A percentile compares a stretch with the other conserved stretches of the same genome.
Conservation (phyloP, 768 basidiomycete species). For the Russula sp. region DNA sequence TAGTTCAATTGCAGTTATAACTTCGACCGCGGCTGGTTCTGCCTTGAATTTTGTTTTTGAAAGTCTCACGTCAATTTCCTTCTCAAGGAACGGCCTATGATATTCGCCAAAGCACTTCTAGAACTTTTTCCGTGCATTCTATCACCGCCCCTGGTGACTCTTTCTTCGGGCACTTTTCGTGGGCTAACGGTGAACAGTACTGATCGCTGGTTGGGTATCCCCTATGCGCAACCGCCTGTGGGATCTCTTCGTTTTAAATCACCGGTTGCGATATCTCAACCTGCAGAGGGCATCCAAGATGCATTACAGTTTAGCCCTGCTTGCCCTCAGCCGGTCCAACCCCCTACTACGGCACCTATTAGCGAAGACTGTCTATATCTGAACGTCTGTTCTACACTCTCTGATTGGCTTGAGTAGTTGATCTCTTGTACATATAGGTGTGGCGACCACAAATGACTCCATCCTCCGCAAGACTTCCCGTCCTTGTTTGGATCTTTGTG, state of each 20-base stretch:
- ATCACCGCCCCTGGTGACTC: constrained; percentile 32
- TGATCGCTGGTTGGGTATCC: constrained; percentile 57
- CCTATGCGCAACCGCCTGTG: constrained; percentile 51
- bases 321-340: constrained; percentile 40
- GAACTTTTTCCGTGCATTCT: not conserved
- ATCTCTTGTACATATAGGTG: constrained; percentile 23
- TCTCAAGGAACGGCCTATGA: not conserved
- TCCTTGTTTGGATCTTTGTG: constrained; percentile 35
- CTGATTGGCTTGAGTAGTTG: not conserved
- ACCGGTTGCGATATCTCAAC: constrained; percentile 38
- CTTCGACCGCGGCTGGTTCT: too few relatives aligned
- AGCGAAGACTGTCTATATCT: constrained; percentile 52
- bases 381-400: constrained; percentile 35
- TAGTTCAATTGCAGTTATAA: too few relatives aligned
- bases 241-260: constrained; percentile 53
- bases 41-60: too few relatives aligned
- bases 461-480: constrained; percentile 28
- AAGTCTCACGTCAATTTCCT: not conserved
- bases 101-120: not conserved
- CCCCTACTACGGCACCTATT: constrained; percentile 36
- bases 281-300: constrained; percentile 32
- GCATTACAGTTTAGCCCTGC: constrained; percentile 49
- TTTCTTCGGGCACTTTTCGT: constrained; percentile 43
- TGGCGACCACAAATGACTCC: constrained; percentile 30
- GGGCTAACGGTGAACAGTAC: constrained; percentile 43